A percentile compares a stretch with the other conserved stretches of the same genome.
Conservation (phyloP, 2,329 filamentous ascomycete species). For the Pochonia chlamydosporia region DNA sequence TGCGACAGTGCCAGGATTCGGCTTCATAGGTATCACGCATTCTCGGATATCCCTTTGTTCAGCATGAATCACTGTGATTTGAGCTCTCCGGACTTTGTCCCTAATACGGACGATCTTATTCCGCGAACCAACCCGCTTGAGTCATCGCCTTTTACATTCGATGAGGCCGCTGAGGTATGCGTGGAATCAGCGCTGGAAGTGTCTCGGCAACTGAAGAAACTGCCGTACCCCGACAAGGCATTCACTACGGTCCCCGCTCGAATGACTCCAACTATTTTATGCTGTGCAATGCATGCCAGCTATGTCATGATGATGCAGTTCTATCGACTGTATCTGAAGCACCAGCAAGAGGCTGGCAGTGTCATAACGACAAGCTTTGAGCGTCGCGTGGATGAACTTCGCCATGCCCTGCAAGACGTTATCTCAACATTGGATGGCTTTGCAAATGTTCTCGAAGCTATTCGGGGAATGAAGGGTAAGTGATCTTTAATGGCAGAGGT, state of each 20-base stretch:
- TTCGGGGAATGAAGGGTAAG: neutral
- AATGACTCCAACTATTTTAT: neutral
- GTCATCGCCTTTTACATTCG: neutral
- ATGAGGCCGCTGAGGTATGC: neutral
- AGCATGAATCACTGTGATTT: neutral
- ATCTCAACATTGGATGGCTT: neutral
- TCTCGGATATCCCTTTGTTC: neutral
- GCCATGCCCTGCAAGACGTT: neutral
- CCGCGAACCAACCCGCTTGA: neutral
- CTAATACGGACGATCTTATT: neutral
- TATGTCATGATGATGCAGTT: slow-evolving; percentile 1
- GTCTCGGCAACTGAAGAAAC: neutral
- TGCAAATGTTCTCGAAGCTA: neutral
- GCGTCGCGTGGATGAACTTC: neutral
- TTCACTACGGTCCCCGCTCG: neutral
- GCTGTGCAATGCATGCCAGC: slow-evolving; percentile 1
- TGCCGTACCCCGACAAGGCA: neutral
- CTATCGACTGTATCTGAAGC: neutral
- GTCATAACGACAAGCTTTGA: neutral
- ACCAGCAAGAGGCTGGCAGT: neutral
- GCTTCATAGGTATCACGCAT: neutral
- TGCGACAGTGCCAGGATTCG: neutral
- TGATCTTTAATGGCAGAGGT: too few species aligned
- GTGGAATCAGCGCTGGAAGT: neutral
- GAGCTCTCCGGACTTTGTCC: neutral